phyloP scores from a whole-genome alignment of 2,329 filamentous ascomycete genomes.

The Metarhizium anisopliae region DNA sequence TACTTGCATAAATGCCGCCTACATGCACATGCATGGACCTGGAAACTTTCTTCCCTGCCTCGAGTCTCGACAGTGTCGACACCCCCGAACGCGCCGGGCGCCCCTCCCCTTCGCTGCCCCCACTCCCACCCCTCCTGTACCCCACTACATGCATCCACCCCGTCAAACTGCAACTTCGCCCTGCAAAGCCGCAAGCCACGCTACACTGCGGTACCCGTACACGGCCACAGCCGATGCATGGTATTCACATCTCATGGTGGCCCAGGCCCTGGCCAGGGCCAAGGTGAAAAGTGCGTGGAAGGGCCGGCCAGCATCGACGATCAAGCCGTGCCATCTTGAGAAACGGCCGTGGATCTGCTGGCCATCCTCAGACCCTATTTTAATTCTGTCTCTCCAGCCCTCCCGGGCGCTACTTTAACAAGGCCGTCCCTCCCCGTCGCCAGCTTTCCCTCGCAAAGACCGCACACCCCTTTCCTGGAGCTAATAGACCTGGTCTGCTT shows the following conservation, averaged over 20 bases:
- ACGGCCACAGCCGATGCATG: slow-evolving; percentile 10
- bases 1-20: slow-evolving; percentile 5
- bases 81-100: too few species aligned
- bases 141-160: slow-evolving; percentile 1
- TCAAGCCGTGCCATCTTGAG: slow-evolving; percentile 4
- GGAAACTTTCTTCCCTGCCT: neutral
- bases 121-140: neutral
- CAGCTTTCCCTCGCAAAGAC: neutral
- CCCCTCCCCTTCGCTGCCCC: neutral
- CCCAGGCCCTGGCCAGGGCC: too few species aligned
- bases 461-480: neutral
- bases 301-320: slow-evolving; percentile 7
- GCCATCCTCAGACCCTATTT: slow-evolving; percentile 5
- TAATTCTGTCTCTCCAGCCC: slow-evolving; percentile 1
- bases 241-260: neutral
- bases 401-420: slow-evolving; percentile 6
- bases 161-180: slow-evolving; percentile 4
- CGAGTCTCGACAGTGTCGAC: too few species aligned
- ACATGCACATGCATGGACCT: neutral
- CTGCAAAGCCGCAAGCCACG: slow-evolving; percentile 1
- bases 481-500: neutral
- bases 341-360: slow-evolving; percentile 5
- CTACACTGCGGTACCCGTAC: slow-evolving; percentile 3
- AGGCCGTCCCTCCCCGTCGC: slow-evolving; percentile 2
- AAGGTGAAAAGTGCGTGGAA: neutral